These are phyloP conservation scores for Tuber microsphaerosporum DNA, from an alignment of 495 filamentous ascomycete species.

Conservation along the genomic window DNA sequence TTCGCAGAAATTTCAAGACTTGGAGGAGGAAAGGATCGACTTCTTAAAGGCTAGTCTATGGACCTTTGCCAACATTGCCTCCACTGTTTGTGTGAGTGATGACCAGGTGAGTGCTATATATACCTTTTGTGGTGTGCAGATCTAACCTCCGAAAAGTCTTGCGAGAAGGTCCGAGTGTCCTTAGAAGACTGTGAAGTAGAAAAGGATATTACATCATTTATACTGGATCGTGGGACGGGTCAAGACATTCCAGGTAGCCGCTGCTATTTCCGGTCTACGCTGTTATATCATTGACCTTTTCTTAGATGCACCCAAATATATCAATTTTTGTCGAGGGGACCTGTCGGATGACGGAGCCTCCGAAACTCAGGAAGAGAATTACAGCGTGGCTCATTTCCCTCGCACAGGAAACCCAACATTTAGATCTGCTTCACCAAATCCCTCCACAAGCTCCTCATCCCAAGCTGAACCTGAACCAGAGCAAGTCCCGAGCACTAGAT, in stretches of 20 bases:
- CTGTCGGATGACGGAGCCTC: constrained; percentile 65
- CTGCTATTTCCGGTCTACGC: not conserved
- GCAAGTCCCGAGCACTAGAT: constrained; percentile 27
- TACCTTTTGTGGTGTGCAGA: not conserved
- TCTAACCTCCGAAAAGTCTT: constrained; percentile 51
- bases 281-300: constrained; percentile 18
- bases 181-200: constrained; percentile 94
- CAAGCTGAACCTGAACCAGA: constrained; percentile 26
- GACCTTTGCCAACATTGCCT: constrained; percentile 94
- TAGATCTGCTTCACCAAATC: constrained; percentile 81
- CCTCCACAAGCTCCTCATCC: constrained; percentile 43
- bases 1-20: constrained; percentile 87
- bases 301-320: constrained; percentile 85
- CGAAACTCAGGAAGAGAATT: constrained; percentile 74
- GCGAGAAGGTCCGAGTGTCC: constrained; percentile 92
- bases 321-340: constrained; percentile 96
- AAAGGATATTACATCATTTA: constrained; percentile 86
- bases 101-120: constrained; percentile 57
- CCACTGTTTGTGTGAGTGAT: constrained; percentile 98
- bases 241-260: constrained; percentile 71
- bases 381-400: constrained; percentile 91
- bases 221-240: constrained; percentile 81
- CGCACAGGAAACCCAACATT: constrained; percentile 91
- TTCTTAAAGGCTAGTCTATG: constrained; percentile 96
- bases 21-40: constrained; percentile 94